Evolutionary conservation across 2,329 filamentous ascomycete genomes (phyloP).

Genomic region (Tolypocladium ophioglossoides): DNA sequence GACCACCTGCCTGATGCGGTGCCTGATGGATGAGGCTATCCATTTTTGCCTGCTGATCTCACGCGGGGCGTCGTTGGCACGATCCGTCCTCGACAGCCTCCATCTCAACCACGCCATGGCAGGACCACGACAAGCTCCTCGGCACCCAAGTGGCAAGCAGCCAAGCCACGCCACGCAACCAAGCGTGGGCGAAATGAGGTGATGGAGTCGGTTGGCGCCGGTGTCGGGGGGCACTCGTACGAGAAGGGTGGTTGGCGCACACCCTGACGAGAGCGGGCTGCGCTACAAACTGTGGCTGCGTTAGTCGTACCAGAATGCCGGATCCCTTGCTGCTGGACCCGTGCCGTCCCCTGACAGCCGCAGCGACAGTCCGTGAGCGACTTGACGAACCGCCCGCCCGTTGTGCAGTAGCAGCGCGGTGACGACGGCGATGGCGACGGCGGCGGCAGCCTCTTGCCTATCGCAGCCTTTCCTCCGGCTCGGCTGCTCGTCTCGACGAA

Average conservation of each 20-base stretch:
- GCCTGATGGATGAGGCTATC: not conserved
- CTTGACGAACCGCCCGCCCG: not conserved
- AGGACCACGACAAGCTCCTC: not conserved
- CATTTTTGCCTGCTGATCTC: not conserved
- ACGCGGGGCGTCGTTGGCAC: not conserved
- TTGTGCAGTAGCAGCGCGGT: not conserved
- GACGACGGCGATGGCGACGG: not conserved
- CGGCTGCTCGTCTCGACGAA: not conserved
- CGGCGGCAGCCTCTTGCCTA: not conserved
- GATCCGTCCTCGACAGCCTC: not conserved
- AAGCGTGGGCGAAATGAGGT: not conserved
- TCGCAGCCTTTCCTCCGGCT: not conserved
- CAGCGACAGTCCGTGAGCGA: not conserved
- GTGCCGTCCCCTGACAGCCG: not conserved
- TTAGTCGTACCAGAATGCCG: constrained; percentile 5
- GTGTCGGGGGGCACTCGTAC: not conserved
- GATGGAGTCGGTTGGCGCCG: not conserved
- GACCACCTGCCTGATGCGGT: not conserved
- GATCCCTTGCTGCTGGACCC: constrained; percentile 1
- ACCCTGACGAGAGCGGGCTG: not conserved
- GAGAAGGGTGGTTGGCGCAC: too few relatives aligned
- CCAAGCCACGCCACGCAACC: not conserved
- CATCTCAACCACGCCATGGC: not conserved
- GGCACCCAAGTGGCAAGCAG: not conserved
- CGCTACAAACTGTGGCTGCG: constrained; percentile 3